Evolutionary conservation across 1,284 basidiomycete genomes (phyloP).

Genomic region (Flammula alnicola): DNA sequence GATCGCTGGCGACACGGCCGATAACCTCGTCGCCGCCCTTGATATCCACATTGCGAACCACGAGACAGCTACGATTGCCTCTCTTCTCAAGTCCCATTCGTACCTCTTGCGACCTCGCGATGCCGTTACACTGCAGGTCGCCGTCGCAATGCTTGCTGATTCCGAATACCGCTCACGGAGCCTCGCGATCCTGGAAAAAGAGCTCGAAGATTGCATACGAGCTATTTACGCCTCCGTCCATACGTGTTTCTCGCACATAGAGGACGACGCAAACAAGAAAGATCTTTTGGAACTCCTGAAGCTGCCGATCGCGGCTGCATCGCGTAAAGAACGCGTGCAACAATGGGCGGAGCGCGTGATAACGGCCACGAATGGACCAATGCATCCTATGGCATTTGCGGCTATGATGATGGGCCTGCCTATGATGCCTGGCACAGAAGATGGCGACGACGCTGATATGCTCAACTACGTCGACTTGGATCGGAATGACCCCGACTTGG

Average conservation of each 20-base stretch:
- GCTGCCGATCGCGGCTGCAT: slow-evolving; percentile 38
- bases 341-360: slow-evolving; percentile 56
- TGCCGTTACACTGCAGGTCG: slow-evolving; percentile 45
- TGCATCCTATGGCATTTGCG: slow-evolving; percentile 62
- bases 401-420: slow-evolving; percentile 74
- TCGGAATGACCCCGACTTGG: slow-evolving; percentile 55
- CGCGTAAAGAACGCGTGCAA: slow-evolving; percentile 50
- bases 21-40: slow-evolving; percentile 57
- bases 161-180: slow-evolving; percentile 38
- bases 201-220: slow-evolving; percentile 50
- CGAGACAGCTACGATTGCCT: slow-evolving; percentile 38
- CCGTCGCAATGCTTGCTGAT: slow-evolving; percentile 43
- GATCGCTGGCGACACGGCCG: slow-evolving; percentile 51
- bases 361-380: slow-evolving; percentile 41
- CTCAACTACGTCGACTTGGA: slow-evolving; percentile 58
- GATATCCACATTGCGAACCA: slow-evolving; percentile 49
- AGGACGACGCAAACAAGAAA: slow-evolving; percentile 38
- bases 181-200: slow-evolving; percentile 51
- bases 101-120: slow-evolving; percentile 66
- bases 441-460: slow-evolving; percentile 51
- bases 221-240: slow-evolving; percentile 47
- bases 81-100: slow-evolving; percentile 48
- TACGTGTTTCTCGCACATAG: slow-evolving; percentile 52
- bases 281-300: slow-evolving; percentile 53
- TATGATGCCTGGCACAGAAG: slow-evolving; percentile 37